A percentile compares a stretch with the other conserved stretches of the same genome.
Conservation (phyloP, 2,329 filamentous ascomycete species). For the Alternaria metachromatica region DNA sequence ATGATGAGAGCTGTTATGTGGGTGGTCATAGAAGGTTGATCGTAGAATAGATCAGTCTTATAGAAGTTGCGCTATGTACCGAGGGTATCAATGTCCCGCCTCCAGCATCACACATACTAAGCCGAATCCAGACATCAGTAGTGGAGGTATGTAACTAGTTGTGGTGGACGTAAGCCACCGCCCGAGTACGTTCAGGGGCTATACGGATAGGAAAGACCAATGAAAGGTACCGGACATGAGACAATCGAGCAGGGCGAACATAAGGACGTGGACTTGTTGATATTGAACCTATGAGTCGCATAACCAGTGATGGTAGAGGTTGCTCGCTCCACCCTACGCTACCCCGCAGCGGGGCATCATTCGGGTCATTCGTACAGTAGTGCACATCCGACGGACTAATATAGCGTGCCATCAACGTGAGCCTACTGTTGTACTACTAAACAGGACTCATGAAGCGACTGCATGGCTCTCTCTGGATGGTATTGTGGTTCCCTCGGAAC, state of each 20-base stretch:
- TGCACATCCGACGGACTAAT: not conserved
- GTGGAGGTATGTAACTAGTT: not conserved
- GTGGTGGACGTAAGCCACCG: not conserved
- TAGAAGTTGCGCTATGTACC: not conserved
- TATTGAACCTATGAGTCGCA: not conserved
- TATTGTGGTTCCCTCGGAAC: not conserved
- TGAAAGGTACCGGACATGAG: not conserved
- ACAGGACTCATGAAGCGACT: not conserved
- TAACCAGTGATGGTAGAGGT: not conserved
- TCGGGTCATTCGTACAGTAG: not conserved
- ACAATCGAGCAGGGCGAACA: not conserved
- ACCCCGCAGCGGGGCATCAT: conserved; percentile 7
- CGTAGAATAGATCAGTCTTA: not conserved
- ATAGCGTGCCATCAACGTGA: not conserved
- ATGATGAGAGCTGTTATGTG: conserved; percentile 19
- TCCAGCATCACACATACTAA: not conserved
- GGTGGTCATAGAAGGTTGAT: not conserved
- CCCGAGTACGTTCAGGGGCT: not conserved
- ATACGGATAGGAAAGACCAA: not conserved
- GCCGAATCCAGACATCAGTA: not conserved
- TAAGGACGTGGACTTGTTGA: not conserved
- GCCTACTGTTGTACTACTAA: not conserved
- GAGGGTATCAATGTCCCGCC: not conserved
- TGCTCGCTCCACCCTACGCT: not conserved
- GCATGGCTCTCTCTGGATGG: not conserved